Evolutionary conservation across 1,139 yeast species (phyloP).

Genomic region (Candida frijolesensis): DNA sequence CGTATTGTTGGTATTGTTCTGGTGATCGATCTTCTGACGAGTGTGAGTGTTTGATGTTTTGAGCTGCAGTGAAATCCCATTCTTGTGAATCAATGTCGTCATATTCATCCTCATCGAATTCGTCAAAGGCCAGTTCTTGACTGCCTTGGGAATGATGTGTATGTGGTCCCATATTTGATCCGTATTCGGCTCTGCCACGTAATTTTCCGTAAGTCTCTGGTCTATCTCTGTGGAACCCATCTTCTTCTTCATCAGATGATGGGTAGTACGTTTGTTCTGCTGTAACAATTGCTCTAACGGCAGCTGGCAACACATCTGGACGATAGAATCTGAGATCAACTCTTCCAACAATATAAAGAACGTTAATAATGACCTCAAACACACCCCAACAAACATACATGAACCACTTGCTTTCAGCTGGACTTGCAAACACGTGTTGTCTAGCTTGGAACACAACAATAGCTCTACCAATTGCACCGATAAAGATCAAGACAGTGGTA

Average conservation of each 20-base stretch:
- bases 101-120: constrained; percentile 16
- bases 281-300: constrained; percentile 41
- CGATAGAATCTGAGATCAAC: constrained; percentile 50
- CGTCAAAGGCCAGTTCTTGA: constrained; percentile 14
- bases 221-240: constrained; percentile 19
- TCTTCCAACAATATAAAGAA: constrained; percentile 43
- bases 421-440: constrained; percentile 21
- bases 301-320: constrained; percentile 44
- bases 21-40: constrained; percentile 16
- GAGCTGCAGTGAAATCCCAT: constrained; percentile 14
- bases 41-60: not conserved
- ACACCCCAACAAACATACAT: constrained; percentile 45
- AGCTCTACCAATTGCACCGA: constrained; percentile 33
- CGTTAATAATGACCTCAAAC: constrained; percentile 37
- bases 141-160: not conserved
- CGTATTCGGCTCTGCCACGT: constrained; percentile 11
- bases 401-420: constrained; percentile 28
- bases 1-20: constrained; percentile 12
- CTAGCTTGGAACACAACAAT: constrained; percentile 36
- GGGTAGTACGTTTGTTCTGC: constrained; percentile 38
- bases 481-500: constrained; percentile 37
- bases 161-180: constrained; percentile 5
- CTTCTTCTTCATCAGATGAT: constrained; percentile 24
- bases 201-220: constrained; percentile 17
- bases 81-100: constrained; percentile 16